These are phyloP conservation scores for Colletotrichum phormii DNA, from an alignment of 2,329 filamentous ascomycete genomes.

Conservation along the genomic window DNA sequence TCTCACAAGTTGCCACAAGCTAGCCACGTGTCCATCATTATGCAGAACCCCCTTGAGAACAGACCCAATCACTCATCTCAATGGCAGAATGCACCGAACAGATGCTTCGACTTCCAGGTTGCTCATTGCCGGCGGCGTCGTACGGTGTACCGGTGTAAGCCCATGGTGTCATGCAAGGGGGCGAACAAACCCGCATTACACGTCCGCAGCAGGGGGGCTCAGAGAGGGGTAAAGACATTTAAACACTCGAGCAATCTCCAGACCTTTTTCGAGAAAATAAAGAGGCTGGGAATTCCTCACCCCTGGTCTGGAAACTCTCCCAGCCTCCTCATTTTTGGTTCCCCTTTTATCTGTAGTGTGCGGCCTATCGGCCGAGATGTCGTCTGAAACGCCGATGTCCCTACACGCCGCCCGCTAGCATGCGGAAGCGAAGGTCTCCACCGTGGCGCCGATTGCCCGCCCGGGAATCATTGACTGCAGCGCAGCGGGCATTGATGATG, in stretches of 20 bases:
- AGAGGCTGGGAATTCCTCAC: neutral
- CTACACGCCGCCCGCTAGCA: conserved; percentile 21
- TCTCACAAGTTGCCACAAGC: neutral
- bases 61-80: neutral
- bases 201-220: neutral
- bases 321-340: conserved; percentile 27
- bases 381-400: conserved; percentile 30
- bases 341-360: too few species aligned
- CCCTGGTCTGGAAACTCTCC: neutral
- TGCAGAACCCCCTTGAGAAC: neutral
- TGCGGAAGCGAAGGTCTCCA: conserved; percentile 10
- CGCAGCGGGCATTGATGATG: conserved; percentile 4
- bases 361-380: conserved; percentile 24
- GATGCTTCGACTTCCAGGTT: conserved; percentile 1
- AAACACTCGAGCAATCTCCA: neutral
- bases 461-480: conserved; percentile 10
- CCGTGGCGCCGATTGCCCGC: conserved; percentile 3
- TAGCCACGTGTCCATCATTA: conserved; percentile 27
- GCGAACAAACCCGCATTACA: neutral
- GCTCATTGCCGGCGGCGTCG: neutral
- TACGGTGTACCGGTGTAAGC: neutral
- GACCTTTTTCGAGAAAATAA: neutral
- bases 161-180: conserved; percentile 1
- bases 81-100: neutral
- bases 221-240: neutral